These are phyloP conservation scores for Fagopyrum homotropicum DNA, from an alignment of 148 eudicot species.

Conservation along the genomic window DNA sequence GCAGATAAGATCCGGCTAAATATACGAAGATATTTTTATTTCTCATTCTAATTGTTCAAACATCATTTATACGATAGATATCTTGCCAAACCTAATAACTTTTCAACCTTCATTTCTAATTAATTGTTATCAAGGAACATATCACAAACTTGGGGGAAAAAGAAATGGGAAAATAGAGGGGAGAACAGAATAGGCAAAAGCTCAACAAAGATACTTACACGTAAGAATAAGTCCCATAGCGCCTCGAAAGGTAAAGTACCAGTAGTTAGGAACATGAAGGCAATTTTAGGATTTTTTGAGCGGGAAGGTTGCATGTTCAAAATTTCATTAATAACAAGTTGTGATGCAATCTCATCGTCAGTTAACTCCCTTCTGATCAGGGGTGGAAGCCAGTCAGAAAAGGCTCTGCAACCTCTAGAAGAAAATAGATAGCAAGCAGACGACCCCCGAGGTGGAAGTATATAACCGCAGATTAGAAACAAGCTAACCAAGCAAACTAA, in stretches of 20 bases:
- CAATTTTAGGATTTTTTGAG: conserved; percentile 51
- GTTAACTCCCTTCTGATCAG: conserved; percentile 49
- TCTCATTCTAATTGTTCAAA: too few species aligned
- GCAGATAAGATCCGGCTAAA: too few species aligned
- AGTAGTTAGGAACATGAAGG: conserved; percentile 67
- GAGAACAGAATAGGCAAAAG: neutral
- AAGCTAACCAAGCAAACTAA: conserved; percentile 53
- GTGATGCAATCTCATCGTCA: conserved; percentile 60
- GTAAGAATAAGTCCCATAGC: conserved; percentile 68
- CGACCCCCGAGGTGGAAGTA: conserved; percentile 62
- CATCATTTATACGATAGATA: too few species aligned
- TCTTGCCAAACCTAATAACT: too few species aligned
- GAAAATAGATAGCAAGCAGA: conserved; percentile 69
- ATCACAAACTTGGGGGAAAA: neutral
- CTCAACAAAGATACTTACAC: conserved; percentile 30
- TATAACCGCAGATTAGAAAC: conserved; percentile 64
- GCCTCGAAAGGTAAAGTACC: conserved; percentile 62
- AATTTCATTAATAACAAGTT: conserved; percentile 44
- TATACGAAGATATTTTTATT: too few species aligned
- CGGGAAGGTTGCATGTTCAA: conserved; percentile 30
- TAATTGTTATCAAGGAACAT: neutral
- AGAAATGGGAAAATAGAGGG: neutral
- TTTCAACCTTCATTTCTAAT: too few species aligned
- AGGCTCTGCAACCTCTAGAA: conserved; percentile 58
- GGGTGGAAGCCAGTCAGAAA: conserved; percentile 64